Conservation (phyloP, 495 filamentous ascomycete species). For the Xylaria sp. region DNA sequence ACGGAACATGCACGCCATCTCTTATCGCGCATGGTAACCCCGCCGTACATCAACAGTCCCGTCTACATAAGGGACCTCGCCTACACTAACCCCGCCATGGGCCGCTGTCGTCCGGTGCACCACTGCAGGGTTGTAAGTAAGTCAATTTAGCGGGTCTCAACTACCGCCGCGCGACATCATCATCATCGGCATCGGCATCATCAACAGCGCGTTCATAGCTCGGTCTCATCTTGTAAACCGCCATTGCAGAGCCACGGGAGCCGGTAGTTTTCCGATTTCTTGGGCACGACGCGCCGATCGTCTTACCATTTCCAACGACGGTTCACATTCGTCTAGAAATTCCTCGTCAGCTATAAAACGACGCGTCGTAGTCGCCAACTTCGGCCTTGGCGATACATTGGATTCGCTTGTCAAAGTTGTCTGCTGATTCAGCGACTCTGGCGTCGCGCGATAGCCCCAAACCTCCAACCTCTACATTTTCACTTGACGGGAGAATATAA, state of each 20-base stretch:
- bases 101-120: neutral
- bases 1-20: too few relatives aligned
- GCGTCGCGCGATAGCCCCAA: too few relatives aligned
- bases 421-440: neutral
- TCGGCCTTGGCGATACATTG: neutral
- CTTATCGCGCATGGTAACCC: too few relatives aligned
- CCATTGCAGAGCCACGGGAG: neutral
- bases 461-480: neutral
- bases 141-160: slow-evolving; percentile 1
- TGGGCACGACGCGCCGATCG: neutral
- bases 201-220: neutral
- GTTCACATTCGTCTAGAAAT: neutral
- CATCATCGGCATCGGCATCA: neutral
- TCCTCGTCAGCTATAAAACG: neutral
- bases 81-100: neutral
- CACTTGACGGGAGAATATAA: neutral
- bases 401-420: neutral
- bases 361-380: slow-evolving; percentile 16
- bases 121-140: neutral
- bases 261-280: neutral
- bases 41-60: neutral
- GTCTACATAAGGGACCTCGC: neutral
- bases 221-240: neutral
- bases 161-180: neutral
- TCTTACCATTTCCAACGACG: neutral